These are phyloP conservation scores for Phalaenopsis hybrid DNA, from an alignment of 116 monocot genomes.

Conservation along the genomic window DNA sequence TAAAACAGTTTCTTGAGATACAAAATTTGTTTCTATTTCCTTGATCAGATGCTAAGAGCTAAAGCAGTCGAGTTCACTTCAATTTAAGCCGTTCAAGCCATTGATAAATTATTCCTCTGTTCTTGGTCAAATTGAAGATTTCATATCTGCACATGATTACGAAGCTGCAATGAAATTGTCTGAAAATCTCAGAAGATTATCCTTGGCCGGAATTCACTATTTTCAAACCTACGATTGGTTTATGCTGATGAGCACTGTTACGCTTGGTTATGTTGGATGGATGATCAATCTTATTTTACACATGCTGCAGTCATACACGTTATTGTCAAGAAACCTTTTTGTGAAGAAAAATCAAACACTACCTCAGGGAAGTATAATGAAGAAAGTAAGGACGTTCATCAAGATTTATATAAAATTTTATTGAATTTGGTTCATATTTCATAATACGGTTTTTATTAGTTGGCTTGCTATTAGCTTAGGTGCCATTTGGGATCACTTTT, in stretches of 20 bases:
- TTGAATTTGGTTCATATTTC: background rate
- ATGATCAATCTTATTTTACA: constrained; percentile 78
- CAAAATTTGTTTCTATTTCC: constrained; percentile 20
- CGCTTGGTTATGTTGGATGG: constrained; percentile 95
- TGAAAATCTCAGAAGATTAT: constrained; percentile 53
- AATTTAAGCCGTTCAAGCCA: constrained; percentile 75
- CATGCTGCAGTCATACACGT: constrained; percentile 69
- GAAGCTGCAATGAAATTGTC: constrained; percentile 52
- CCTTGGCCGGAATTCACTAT: constrained; percentile 79
- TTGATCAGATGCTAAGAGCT: constrained; percentile 52
- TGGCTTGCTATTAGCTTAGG: background rate
- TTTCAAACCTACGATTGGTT: constrained; percentile 98
- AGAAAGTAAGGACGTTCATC: constrained; percentile 32
- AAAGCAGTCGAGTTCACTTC: constrained; percentile 53
- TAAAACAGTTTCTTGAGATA: background rate
- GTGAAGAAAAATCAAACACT: constrained; percentile 25
- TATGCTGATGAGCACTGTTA: constrained; percentile 73
- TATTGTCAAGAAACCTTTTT: constrained; percentile 24
- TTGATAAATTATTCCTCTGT: constrained; percentile 52
- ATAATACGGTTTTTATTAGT: background rate
- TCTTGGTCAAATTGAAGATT: constrained; percentile 69
- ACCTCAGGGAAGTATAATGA: constrained; percentile 10
- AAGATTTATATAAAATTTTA: background rate
- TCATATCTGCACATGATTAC: constrained; percentile 49
- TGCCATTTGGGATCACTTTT: background rate